Conservation (phyloP, 352 stramenopile species). For the Bremia lactucae region DNA sequence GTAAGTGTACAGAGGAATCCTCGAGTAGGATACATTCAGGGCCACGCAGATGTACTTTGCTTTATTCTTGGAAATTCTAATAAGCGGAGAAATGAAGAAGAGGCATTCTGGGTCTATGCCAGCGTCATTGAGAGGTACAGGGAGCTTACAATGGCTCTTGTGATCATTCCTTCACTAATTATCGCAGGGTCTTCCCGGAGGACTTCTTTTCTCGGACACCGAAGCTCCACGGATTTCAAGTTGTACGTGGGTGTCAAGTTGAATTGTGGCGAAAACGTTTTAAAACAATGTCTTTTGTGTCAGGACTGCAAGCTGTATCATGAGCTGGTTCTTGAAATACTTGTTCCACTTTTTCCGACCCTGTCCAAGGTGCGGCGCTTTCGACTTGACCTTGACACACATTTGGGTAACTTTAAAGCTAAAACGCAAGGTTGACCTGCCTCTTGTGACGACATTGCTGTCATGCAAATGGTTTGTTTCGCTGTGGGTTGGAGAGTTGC, state of each 20-base stretch:
- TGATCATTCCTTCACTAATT: not conserved
- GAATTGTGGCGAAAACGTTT: not conserved
- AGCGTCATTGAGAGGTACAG: conserved; percentile 48
- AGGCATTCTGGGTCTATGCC: conserved; percentile 69
- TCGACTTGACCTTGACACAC: too few species aligned
- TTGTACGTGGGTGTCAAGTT: too few species aligned
- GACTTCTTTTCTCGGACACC: conserved; percentile 61
- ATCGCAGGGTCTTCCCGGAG: conserved; percentile 45
- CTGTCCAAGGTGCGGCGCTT: conserved; percentile 33
- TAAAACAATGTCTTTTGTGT: too few species aligned
- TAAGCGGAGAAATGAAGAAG: conserved; percentile 26
- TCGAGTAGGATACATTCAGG: conserved; percentile 66
- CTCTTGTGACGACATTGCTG: conserved; percentile 46
- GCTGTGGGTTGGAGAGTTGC: conserved; percentile 56
- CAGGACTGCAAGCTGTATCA: conserved; percentile 56
- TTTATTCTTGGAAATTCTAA: conserved; percentile 51
- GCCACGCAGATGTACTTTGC: conserved; percentile 59
- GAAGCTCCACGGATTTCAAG: conserved; percentile 66
- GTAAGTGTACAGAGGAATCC: conserved; percentile 33
- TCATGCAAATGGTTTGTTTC: conserved; percentile 75
- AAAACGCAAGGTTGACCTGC: conserved; percentile 35
- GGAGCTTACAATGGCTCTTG: not conserved
- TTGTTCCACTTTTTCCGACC: conserved; percentile 36
- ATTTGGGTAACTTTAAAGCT: too few species aligned
- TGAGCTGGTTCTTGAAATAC: conserved; percentile 38